Percentiles rank a stretch among this genome's conserved stretches.
These are phyloP conservation scores for Tuber indicum DNA, from an alignment of 495 filamentous ascomycete species.

Conservation along the genomic window DNA sequence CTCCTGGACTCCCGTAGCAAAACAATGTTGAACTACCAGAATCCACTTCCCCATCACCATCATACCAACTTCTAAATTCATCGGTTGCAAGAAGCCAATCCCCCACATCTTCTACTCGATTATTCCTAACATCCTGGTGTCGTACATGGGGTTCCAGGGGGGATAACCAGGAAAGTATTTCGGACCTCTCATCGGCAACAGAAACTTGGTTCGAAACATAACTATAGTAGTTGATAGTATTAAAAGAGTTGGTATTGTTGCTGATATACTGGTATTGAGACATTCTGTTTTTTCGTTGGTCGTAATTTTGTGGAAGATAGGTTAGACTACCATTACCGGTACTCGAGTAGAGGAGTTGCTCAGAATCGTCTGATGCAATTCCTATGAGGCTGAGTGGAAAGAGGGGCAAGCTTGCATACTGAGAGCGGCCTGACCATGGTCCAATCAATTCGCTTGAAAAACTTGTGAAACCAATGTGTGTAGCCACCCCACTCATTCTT, in stretches of 20 bases:
- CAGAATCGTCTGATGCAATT: too few species aligned
- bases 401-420: too few species aligned
- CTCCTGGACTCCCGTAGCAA: not conserved
- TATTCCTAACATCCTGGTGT: not conserved
- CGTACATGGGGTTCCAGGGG: not conserved
- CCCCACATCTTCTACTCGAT: not conserved
- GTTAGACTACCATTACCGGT: too few species aligned
- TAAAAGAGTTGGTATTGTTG: not conserved
- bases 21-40: not conserved
- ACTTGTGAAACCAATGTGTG: too few species aligned
- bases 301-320: not conserved
- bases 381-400: too few species aligned
- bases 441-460: too few species aligned
- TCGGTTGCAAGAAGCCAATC: not conserved
- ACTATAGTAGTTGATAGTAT: not conserved
- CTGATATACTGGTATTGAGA: not conserved
- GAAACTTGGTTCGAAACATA: not conserved
- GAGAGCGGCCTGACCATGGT: too few species aligned
- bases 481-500: too few species aligned
- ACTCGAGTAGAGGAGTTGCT: too few species aligned
- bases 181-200: not conserved
- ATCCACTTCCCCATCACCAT: not conserved
- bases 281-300: not conserved
- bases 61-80: not conserved
- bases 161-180: not conserved